These are phyloP conservation scores for Hyaloscypha bicolor DNA, from an alignment of 495 filamentous ascomycete genomes.

Conservation along the genomic window DNA sequence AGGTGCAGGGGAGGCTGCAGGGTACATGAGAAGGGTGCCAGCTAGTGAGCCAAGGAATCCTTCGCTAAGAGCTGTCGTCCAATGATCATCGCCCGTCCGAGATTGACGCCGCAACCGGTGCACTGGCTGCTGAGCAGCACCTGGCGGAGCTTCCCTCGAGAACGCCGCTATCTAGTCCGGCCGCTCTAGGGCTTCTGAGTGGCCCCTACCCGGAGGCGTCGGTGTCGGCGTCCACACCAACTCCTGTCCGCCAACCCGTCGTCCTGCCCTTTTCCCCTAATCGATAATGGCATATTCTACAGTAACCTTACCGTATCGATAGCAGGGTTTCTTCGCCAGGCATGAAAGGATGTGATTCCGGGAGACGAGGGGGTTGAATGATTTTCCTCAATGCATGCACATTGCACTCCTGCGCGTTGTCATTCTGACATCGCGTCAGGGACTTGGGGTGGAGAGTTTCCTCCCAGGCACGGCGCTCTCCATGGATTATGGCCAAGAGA, in stretches of 20 bases:
- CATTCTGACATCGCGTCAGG: no score
- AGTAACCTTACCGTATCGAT: background rate
- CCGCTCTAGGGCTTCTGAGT: no score
- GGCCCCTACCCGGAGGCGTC: background rate
- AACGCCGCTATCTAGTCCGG: no score
- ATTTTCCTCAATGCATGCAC: background rate
- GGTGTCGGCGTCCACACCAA: background rate
- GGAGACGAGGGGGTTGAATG: background rate
- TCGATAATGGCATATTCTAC: background rate
- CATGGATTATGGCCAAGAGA: background rate
- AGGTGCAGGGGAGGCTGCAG: no score
- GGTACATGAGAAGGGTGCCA: no score
- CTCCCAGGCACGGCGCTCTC: background rate
- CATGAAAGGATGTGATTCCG: background rate
- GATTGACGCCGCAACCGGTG: no score
- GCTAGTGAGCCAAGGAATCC: no score
- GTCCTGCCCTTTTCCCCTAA: background rate
- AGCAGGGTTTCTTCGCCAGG: background rate
- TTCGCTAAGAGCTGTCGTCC: no score
- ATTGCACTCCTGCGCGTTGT: background rate
- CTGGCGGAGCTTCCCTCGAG: no score
- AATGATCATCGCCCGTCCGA: no score
- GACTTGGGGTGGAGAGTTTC: background rate
- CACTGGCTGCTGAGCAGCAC: no score
- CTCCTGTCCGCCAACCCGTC: background rate